Evolutionary conservation across 2,329 filamentous ascomycete genomes (phyloP).

Genomic region (Aspergillus caelatus): DNA sequence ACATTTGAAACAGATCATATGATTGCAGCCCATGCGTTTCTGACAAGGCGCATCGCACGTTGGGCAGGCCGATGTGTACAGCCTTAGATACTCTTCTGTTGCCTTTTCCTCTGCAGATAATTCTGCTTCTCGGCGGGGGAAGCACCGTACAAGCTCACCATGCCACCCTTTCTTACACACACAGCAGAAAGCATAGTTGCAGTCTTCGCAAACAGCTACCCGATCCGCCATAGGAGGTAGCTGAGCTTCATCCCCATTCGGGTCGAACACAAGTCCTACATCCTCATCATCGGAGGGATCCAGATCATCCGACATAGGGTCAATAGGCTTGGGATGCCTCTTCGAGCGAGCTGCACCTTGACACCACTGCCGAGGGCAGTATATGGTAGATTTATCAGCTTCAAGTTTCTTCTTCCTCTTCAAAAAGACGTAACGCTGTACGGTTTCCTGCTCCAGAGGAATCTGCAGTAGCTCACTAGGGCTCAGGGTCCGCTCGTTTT

Average conservation of each 20-base stretch:
- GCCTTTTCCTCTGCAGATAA: constrained; percentile 83
- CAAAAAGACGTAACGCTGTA: constrained; percentile 83
- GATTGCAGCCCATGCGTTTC: constrained; percentile 93
- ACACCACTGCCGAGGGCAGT: constrained; percentile 91
- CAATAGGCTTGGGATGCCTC: constrained; percentile 70
- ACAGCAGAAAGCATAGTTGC: constrained; percentile 83
- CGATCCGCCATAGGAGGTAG: constrained; percentile 62
- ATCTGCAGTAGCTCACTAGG: constrained; percentile 84
- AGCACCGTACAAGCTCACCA: constrained; percentile 77
- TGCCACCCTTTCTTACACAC: constrained; percentile 85
- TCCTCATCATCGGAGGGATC: constrained; percentile 55
- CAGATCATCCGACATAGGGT: constrained; percentile 59
- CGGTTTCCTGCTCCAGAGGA: constrained; percentile 68
- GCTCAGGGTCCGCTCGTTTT: constrained; percentile 69
- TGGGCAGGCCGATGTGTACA: constrained; percentile 84
- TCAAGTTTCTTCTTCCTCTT: constrained; percentile 94
- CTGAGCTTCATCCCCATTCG: constrained; percentile 44
- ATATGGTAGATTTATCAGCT: constrained; percentile 86
- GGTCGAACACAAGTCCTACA: constrained; percentile 50
- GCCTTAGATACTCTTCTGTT: constrained; percentile 77
- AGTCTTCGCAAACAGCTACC: constrained; percentile 85
- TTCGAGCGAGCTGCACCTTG: constrained; percentile 82
- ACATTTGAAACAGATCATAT: constrained; percentile 93
- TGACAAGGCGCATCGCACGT: constrained; percentile 83
- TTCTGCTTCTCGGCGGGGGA: constrained; percentile 66